Base-by-base conservation (phyloP, 1,284 basidiomycete species). In the Pseudozyma tsukubaensis region DNA sequence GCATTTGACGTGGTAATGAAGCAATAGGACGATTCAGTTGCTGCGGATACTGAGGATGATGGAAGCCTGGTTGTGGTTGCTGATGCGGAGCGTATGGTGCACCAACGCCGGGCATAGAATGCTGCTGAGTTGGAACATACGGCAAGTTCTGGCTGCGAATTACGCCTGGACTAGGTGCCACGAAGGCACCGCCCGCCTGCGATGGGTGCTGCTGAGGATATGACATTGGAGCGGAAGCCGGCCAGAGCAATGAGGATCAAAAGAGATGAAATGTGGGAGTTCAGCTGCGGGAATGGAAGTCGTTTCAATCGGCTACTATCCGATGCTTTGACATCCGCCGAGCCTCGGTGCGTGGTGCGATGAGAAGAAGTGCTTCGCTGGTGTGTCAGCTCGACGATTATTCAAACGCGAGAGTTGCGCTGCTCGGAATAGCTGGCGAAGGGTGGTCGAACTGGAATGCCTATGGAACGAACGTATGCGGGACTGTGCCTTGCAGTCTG, bases 211-310 rank as follows among this genome's bases (percentile, higher is more conserved):
- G 67, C 29, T 29, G 24, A 29, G 57, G 19, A 60, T 70, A 70
- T 14, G 61, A 60, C 57, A 70, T 70, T 16, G 60, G 53, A 61
- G 43, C 39, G 52, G 43, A 52, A 64, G 60, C 21, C 21, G 12
- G 52, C 32, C 16, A 8, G 32, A 44, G 45, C 39, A 52, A 56
- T 47, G 50, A 45, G 64, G 32, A 43, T 52, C 24, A 36, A 40
- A 18, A 16, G 40, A 62, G 65, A 68, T 68, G 65, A 68, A 68
- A 68, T 62, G 65, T 68, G 55, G 59, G 65, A 59, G 52, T 19
- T 24, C 36, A 24, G 48, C 9, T 39, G 9, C 18, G n/a, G 7
- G 37, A 18, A 16, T 43, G 42, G 19, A 9, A 9, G n/a, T 2
- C 42, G n/a, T 9, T 18, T 43, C 42, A 43, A 29, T 29, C 24